These are phyloP conservation scores for Ilyonectria destructans DNA, from an alignment of 2,329 filamentous ascomycete genomes.

Conservation along the genomic window DNA sequence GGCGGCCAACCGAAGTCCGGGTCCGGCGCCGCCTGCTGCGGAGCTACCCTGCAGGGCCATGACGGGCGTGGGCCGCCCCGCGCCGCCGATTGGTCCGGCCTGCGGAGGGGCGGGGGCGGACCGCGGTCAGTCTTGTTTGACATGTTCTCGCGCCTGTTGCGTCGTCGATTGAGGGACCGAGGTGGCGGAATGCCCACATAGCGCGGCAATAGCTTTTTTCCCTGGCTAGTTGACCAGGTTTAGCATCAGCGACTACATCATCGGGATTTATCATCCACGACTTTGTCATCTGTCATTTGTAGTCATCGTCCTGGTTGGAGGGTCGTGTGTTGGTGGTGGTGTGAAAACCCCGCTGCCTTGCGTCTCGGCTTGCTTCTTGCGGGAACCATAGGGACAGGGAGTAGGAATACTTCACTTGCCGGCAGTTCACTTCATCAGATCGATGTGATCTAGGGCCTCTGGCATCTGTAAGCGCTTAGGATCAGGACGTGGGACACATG, in stretches of 20 bases:
- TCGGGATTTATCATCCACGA: background rate
- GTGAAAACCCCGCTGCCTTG: background rate
- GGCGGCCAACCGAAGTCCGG: conserved; percentile 35
- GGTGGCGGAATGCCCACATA: conserved; percentile 7
- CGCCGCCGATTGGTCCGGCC: conserved; percentile 42
- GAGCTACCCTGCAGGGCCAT: conserved; percentile 34
- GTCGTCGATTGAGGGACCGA: background rate
- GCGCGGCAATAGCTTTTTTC: background rate
- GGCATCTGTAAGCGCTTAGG: background rate
- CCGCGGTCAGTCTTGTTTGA: background rate
- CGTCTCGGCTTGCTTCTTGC: conserved; percentile 23
- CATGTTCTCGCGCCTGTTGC: background rate
- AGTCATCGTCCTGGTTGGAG: background rate
- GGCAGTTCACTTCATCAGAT: conserved; percentile 25
- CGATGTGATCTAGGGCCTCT: conserved; percentile 1
- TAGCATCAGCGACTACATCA: background rate
- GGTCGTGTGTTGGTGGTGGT: conserved; percentile 3
- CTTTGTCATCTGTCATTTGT: background rate
- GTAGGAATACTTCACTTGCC: conserved; percentile 11
- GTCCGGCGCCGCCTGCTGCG: conserved; percentile 41
- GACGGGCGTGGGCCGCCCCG: conserved; percentile 40
- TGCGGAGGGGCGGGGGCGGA: conserved; percentile 24
- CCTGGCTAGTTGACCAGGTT: background rate
- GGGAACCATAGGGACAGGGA: conserved; percentile 13
- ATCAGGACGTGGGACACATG: background rate